These are phyloP conservation scores for Globisporangium paddicum DNA, from an alignment of 352 stramenopile genomes.

Conservation along the genomic window DNA sequence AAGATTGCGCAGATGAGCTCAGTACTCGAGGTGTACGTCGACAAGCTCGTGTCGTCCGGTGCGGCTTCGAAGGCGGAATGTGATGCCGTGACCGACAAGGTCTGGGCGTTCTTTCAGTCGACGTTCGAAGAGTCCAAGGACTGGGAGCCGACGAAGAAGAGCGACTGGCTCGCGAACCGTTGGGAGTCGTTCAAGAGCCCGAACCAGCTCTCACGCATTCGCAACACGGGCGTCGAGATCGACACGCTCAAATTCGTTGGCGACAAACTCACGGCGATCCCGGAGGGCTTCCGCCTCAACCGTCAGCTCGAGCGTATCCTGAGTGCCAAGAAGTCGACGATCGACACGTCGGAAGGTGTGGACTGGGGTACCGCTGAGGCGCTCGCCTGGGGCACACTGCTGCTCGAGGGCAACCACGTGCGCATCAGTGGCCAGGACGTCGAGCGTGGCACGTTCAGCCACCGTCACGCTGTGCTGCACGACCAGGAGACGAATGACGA, in stretches of 20 bases:
- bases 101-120: slow-evolving; percentile 87
- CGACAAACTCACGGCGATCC: slow-evolving; percentile 74
- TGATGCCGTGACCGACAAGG: slow-evolving; percentile 82
- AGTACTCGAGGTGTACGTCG: slow-evolving; percentile 88
- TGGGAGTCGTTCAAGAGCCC: slow-evolving; percentile 98
- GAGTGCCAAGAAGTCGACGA: slow-evolving; percentile 70
- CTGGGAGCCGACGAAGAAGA: slow-evolving; percentile 87
- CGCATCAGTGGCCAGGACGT: slow-evolving; percentile 94
- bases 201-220: slow-evolving; percentile 89
- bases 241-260: slow-evolving; percentile 91
- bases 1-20: slow-evolving; percentile 92
- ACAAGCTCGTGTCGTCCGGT: slow-evolving; percentile 43
- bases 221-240: slow-evolving; percentile 92
- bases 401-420: slow-evolving; percentile 90
- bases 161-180: slow-evolving; percentile 93
- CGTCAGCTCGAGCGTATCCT: slow-evolving; percentile 94
- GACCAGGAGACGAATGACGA: slow-evolving; percentile 94
- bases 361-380: slow-evolving; percentile 97
- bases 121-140: slow-evolving; percentile 94
- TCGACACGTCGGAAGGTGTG: slow-evolving; percentile 84
- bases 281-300: slow-evolving; percentile 89
- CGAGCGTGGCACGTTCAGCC: slow-evolving; percentile 90
- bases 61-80: slow-evolving; percentile 78
- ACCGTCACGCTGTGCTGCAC: slow-evolving; percentile 93
- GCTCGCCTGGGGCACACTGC: slow-evolving; percentile 92